Conservation (phyloP, 208 protist species). For the Vickermania spadyakhi region DNA sequence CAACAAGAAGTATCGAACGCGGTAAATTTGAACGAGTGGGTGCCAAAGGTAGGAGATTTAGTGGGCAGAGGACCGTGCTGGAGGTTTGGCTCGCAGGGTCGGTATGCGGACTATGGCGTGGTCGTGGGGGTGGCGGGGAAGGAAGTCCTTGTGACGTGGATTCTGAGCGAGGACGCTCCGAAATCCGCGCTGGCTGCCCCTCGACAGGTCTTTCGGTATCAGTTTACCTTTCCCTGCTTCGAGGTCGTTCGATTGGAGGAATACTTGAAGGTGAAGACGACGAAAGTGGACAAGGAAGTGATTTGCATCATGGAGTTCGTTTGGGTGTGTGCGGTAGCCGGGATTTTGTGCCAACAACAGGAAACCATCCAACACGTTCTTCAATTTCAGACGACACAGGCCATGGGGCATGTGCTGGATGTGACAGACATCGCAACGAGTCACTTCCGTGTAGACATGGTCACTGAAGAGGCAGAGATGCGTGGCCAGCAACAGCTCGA, state of each 20-base stretch:
- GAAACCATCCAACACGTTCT: conserved; percentile 53
- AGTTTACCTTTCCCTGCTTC: conserved; percentile 36
- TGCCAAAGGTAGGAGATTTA: conserved; percentile 42
- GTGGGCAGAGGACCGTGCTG: conserved; percentile 71
- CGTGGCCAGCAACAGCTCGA: conserved; percentile 6
- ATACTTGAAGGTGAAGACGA: conserved; percentile 40
- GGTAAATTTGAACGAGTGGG: conserved; percentile 22
- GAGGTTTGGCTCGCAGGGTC: conserved; percentile 43
- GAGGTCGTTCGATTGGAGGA: conserved; percentile 54
- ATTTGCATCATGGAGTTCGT: conserved; percentile 63
- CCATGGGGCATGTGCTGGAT: conserved; percentile 53
- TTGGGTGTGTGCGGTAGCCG: conserved; percentile 43
- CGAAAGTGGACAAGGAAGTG: conserved; percentile 20
- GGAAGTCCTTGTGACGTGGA: conserved; percentile 64
- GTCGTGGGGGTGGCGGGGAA: conserved; percentile 38
- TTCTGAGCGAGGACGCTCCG: conserved; percentile 36
- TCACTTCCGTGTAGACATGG: conserved; percentile 7
- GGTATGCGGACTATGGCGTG: conserved; percentile 58
- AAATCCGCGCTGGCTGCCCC: conserved; percentile 17
- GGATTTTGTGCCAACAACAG: conserved; percentile 59
- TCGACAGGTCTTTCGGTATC: conserved; percentile 36
- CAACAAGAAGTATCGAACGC: not conserved
- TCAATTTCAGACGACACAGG: conserved; percentile 74
- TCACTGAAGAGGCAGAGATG: conserved; percentile 8
- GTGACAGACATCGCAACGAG: conserved; percentile 29